Percentiles rank a stretch among this genome's conserved stretches.
These are phyloP conservation scores for Trichoderma asperelloides DNA, from an alignment of 495 filamentous ascomycete species.

Conservation along the genomic window DNA sequence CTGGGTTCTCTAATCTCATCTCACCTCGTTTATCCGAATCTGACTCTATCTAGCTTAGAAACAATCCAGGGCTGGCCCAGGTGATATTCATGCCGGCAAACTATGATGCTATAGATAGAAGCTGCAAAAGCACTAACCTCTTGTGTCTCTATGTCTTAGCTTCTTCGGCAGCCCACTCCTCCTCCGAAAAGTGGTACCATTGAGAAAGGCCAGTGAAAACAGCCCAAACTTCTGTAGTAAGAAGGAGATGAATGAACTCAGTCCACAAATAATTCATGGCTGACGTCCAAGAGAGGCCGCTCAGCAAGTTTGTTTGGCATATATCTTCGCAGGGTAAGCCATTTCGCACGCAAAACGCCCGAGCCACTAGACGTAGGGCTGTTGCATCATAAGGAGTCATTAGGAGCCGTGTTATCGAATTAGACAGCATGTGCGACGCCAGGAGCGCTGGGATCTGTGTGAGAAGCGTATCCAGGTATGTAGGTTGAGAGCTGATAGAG, in stretches of 20 bases:
- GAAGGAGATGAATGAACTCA: constrained; percentile 20
- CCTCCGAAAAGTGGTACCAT: constrained; percentile 22
- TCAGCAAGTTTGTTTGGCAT: constrained; percentile 14
- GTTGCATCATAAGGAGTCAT: constrained; percentile 23
- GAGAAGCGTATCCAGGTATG: constrained; percentile 30
- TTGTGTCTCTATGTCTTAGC: not conserved
- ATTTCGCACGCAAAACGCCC: constrained; percentile 19
- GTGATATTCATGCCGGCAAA: too few species aligned
- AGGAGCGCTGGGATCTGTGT: constrained; percentile 23
- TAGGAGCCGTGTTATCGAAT: constrained; percentile 19
- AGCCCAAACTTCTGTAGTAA: constrained; percentile 21
- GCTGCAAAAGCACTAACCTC: too few species aligned
- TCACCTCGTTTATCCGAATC: too few species aligned
- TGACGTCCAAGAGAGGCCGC: constrained; percentile 15
- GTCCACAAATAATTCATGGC: constrained; percentile 21
- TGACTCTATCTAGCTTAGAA: too few species aligned
- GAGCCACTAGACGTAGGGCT: constrained; percentile 20
- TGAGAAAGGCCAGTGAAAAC: constrained; percentile 18
- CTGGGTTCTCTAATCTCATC: too few species aligned
- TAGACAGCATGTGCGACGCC: constrained; percentile 22
- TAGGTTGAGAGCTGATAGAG: constrained; percentile 11
- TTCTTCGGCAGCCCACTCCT: constrained; percentile 19
- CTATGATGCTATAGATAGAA: too few species aligned
- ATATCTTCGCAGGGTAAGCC: constrained; percentile 19
- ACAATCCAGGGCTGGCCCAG: too few species aligned